These are phyloP conservation scores for Erucastrum elatum DNA, from an alignment of 345 rosid genomes.

Conservation along the genomic window DNA sequence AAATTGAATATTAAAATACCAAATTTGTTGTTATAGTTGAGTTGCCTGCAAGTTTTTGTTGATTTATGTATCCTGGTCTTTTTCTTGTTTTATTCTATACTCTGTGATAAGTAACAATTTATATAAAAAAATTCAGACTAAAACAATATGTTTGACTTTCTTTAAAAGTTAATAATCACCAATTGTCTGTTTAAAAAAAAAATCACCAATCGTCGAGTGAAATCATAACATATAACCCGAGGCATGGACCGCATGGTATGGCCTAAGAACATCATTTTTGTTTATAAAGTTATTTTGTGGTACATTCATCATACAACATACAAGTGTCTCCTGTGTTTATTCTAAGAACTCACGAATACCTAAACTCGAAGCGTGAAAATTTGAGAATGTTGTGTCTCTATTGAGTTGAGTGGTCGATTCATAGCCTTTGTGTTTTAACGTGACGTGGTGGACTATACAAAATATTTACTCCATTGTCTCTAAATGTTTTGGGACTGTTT, in stretches of 20 bases:
- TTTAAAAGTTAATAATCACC: slow-evolving; percentile 20
- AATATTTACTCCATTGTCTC: slow-evolving; percentile 21
- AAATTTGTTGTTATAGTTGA: too few species aligned
- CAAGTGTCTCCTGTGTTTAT: slow-evolving; percentile 16
- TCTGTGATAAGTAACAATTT: background rate
- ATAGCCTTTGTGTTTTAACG: slow-evolving; percentile 32
- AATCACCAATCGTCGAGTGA: slow-evolving; percentile 37
- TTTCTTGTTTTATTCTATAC: background rate
- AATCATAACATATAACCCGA: slow-evolving; percentile 26
- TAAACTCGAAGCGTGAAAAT: slow-evolving; percentile 16
- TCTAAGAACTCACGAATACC: background rate
- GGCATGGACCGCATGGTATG: slow-evolving; percentile 47
- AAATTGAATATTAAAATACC: too few species aligned
- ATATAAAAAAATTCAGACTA: background rate
- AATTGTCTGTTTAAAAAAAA: slow-evolving; percentile 19
- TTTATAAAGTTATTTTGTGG: background rate
- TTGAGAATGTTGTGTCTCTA: slow-evolving; percentile 22
- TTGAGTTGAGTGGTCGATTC: slow-evolving; percentile 5
- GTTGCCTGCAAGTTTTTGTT: background rate
- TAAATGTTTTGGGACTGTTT: background rate
- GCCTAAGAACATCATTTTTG: slow-evolving; percentile 37
- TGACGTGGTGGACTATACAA: slow-evolving; percentile 46
- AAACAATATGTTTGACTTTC: slow-evolving; percentile 31
- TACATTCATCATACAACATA: slow-evolving; percentile 20
- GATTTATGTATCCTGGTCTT: background rate